Evolutionary conservation across 148 eudicot species (phyloP).

Genomic region (Rhododendron henanense): DNA sequence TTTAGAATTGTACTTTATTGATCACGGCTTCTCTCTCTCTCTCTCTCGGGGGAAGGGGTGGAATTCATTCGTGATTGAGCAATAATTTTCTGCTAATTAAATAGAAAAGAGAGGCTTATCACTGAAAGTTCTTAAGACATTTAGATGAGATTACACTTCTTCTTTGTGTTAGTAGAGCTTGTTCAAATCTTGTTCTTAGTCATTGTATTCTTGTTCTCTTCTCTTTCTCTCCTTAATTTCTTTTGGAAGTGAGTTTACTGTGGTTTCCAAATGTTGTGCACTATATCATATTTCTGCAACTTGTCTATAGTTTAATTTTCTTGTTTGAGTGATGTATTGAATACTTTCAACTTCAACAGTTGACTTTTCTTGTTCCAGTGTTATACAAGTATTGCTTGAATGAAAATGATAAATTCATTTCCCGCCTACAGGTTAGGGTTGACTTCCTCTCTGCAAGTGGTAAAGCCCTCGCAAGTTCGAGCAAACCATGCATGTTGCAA

Average conservation of each 20-base stretch:
- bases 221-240: background rate
- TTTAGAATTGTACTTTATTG: background rate
- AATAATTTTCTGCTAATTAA: background rate
- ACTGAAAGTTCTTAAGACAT: background rate
- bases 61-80: background rate
- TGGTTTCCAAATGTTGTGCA: background rate
- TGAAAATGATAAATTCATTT: background rate
- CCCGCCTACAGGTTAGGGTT: constrained; percentile 47
- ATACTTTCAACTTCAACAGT: background rate
- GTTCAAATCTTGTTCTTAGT: background rate
- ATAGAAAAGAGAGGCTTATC: background rate
- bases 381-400: background rate
- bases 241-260: background rate
- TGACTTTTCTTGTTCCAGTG: background rate
- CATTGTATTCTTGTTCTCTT: background rate
- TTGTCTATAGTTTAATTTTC: background rate
- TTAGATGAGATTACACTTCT: constrained; percentile 3
- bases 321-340: background rate
- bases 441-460: constrained; percentile 61
- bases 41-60: background rate
- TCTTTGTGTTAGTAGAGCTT: background rate
- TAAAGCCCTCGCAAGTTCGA: constrained; percentile 52
- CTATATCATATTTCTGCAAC: background rate
- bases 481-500: constrained; percentile 71
- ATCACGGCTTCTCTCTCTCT: background rate